phyloP scores from a whole-genome alignment of 306 rosid species.

The Mimosa bimucronata region DNA sequence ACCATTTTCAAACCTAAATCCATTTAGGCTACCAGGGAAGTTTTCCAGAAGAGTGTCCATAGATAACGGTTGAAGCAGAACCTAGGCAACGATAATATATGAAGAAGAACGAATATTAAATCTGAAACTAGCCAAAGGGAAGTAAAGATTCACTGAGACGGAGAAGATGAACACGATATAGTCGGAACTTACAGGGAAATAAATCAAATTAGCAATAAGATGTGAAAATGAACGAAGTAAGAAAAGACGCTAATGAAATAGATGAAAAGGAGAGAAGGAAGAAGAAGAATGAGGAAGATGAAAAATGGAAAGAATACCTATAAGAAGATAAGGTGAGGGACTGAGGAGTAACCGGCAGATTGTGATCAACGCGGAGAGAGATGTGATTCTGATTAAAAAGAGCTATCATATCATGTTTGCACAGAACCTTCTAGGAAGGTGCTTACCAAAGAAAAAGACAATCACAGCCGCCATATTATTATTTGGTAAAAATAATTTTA shows the following conservation, averaged over 20 bases:
- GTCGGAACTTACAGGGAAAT: not conserved
- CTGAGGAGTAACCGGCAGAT: conserved; percentile 16
- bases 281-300: not conserved
- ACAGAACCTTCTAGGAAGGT: conserved; percentile 38
- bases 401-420: not conserved
- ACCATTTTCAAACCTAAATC: conserved; percentile 47
- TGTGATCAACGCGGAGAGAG: not conserved
- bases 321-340: conserved; percentile 7
- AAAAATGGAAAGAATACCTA: not conserved
- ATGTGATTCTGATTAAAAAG: not conserved
- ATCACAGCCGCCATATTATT: conserved; percentile 26
- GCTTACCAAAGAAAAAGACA: not conserved
- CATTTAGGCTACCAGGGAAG: conserved; percentile 43
- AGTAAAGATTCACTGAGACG: conserved; percentile 39
- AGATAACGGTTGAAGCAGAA: conserved; percentile 22
- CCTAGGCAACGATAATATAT: not conserved
- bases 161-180: conserved; percentile 23
- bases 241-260: not conserved
- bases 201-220: not conserved
- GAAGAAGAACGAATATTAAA: conserved; percentile 29
- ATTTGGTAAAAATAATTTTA: not conserved
- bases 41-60: conserved; percentile 55
- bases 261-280: not conserved
- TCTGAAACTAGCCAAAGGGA: conserved; percentile 29
- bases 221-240: conserved; percentile 7